Evolutionary conservation across 495 filamentous ascomycete genomes (phyloP), one percentile per base, ranked within the genome.

Genomic region (Glonium stellatum): DNA sequence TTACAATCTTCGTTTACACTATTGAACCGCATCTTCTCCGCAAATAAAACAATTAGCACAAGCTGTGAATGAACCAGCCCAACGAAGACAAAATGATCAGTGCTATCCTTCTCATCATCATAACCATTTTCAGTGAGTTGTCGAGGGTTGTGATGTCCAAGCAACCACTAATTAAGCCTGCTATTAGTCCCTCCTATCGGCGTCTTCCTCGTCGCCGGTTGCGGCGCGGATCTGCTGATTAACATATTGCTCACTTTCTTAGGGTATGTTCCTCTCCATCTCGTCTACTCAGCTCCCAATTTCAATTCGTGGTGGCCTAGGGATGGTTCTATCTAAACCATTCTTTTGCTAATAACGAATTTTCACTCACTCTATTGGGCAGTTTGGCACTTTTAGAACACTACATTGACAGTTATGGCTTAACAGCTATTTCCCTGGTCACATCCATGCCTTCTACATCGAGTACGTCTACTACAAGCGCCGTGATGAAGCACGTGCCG

Each of bases 401-500:
- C 23, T 15, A 8, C 36, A 3, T 4, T 19, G 3, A 8, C 42
- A 18, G 19, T 31, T 31, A 6, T 31, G 2, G 27, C 6, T 31
- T 31, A 6, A 31, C 27, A 89, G 87, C 1, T 87, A 85, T 65
- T 70, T 93, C 56, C 90, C 89, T 0, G 88, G 88, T 6, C 85
- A 92, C 63, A 81, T 96, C 25, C 92, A 96, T 69, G 92, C 89
- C 6, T 95, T 95, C 75, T 97, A 97, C 69, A 65, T 96, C 57
- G 84, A 91, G 73, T 96, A 89, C 67, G 80, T 95, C 51, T 96
- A 93, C 70, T 96, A 87, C 65, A 77, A 88, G 35, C 85, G 87
- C 13, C 78, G 79, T 54, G 80, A 87, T 46, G 77, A 82, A 41
- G 76, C 77, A 22, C 69, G 75, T 13, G 64, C 75, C 2, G 87